Evolutionary conservation across 768 basidiomycete species (phyloP).

Genomic region (Cyathus striatus): DNA sequence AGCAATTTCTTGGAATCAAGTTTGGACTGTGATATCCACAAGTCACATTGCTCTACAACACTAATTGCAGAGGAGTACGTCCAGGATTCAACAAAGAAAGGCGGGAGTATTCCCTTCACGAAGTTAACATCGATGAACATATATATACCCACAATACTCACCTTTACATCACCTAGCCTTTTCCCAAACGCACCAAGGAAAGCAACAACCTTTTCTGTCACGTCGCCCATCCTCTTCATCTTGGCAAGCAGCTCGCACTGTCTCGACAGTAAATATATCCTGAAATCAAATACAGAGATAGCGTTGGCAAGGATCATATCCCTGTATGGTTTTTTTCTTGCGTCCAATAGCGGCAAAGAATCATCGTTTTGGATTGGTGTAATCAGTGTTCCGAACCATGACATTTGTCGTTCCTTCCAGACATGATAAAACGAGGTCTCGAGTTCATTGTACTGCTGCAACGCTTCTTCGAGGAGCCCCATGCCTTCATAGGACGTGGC

Average conservation of each 20-base stretch:
- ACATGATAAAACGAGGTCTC: constrained; percentile 78
- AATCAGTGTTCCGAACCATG: constrained; percentile 90
- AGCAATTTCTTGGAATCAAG: constrained; percentile 42
- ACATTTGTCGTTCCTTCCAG: constrained; percentile 74
- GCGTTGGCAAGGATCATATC: constrained; percentile 86
- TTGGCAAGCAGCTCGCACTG: constrained; percentile 77
- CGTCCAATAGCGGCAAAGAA: constrained; percentile 72
- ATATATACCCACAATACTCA: constrained; percentile 35
- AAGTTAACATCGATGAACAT: constrained; percentile 1
- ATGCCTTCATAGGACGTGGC: constrained; percentile 91
- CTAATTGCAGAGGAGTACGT: constrained; percentile 85
- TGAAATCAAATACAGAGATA: constrained; percentile 92
- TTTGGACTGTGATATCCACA: constrained; percentile 52
- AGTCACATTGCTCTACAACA: constrained; percentile 73
- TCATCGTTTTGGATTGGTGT: constrained; percentile 70
- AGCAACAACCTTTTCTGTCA: constrained; percentile 61
- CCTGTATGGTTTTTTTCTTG: constrained; percentile 78
- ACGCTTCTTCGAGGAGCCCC: constrained; percentile 83
- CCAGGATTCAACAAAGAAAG: constrained; percentile 89
- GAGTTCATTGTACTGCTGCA: constrained; percentile 86
- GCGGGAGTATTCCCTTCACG: constrained; percentile 44
- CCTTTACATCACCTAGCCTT: constrained; percentile 72
- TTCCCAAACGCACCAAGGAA: constrained; percentile 79
- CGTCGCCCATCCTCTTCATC: constrained; percentile 62
- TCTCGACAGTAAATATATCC: constrained; percentile 83